Base-by-base conservation (phyloP, 495 filamentous ascomycete species). In the Penicillium salamii region DNA sequence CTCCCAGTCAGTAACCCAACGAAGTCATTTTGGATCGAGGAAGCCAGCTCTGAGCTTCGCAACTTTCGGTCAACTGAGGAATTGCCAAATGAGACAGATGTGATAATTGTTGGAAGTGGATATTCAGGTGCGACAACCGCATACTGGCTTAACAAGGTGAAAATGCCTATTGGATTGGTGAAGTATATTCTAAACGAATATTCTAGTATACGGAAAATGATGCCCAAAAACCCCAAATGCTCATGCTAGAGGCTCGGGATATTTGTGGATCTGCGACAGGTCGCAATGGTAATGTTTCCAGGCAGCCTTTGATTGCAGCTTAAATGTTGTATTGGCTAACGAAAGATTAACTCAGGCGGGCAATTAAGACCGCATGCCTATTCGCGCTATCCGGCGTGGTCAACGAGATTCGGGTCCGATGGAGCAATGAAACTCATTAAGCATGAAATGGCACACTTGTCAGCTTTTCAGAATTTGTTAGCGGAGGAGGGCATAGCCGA, bases 1-100 rank as follows among this genome's bases (percentile, higher is more conserved):
- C 8, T 39, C 6, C 36, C 36, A 23, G 21, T 21, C 36, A 12
- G 18, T 39, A 39, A 39, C 36, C 36, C 36, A 17, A 39, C 36
- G 36, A 39, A 39, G 36, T 39, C 36, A 8, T 39, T 39, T 17
- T 39, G 36, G 36, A 39, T 39, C 36, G 36, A 39, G 9, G 36
- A 39, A 6, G 36, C 36, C 36, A 23, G 11, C 36, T 39, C 36
- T 21, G 36, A 17, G 20, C 36, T 39, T 12, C 36, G 18, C 20
- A 13, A 39, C 19, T 39, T 39, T 39, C 36, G 36, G 19, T 39
- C 36, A 6, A 39, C 18, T 8, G 20, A 39, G 9, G 18, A 39
- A 9, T 23, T 39, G 21, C 36, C 36, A 21, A 21, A 39, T 1
- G 36, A 39, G 36, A 39, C 36, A 21, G 36, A 39, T 39, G 36